Base-by-base conservation (phyloP, 306 rosid genomes). In the Castanospermum australe region DNA sequence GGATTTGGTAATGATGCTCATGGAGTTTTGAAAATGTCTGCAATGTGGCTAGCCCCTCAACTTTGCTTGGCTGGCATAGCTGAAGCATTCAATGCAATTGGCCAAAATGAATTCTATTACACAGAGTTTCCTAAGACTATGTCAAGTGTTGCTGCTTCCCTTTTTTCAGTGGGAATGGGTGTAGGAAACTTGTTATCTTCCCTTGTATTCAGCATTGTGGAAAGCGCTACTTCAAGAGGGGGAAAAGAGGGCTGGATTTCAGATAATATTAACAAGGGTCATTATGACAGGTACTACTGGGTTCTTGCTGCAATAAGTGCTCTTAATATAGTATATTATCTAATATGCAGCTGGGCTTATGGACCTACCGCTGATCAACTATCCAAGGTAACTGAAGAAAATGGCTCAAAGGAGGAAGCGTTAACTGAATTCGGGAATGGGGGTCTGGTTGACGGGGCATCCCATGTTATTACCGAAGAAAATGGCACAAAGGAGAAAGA, bases 31-130 rank as follows among this genome's bases (percentile, higher is more conserved):
- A 44, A 66, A 2, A 92, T 92, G 94, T 92, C 97, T 21, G 90
- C 90, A 0, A 7, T 79, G 18, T 92, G 97, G 97, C 88, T 92
- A 52, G 44, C 79, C 4, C 91, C 92, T 30, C 93, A 87, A n/a
- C 82, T 85, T 71, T 69, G 72, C 77, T 50, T 90, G 55, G 81
- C 25, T 21, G 97, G 94, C 8, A 84, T 92, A 18, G 90, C 92
- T 11, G 97, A 92, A 80, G 97, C 93, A 66, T 88, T 87, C 48
- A 92, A 85, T 61, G 90, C 78, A 4, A 82, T 90, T 1, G 97
- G 89, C 36, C 94, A 92, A 48, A 84, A 83, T 12, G 97, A 92
- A 74, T 90, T 92, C 75, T 90, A 87, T 77, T 90, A 92, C 73
- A 79, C 89, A 0, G 94, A 90, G 74, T 89, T 92, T 18, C 97